Percentiles rank a stretch among this genome's conserved stretches.
These are phyloP conservation scores for Rhynchospora pubera DNA, from an alignment of 176 grass and related monocot species.

Conservation along the genomic window DNA sequence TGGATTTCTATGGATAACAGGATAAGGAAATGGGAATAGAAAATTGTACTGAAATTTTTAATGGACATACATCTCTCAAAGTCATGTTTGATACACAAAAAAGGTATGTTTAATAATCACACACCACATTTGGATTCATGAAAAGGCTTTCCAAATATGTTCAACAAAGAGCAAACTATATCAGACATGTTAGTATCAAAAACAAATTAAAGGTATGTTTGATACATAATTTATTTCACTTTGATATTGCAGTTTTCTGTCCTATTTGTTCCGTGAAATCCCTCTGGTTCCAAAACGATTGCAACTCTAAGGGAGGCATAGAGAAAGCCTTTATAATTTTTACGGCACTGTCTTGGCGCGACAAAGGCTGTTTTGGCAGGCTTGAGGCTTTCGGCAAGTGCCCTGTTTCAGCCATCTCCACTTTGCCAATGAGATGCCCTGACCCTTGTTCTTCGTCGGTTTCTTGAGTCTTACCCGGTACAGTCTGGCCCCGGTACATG, in stretches of 20 bases:
- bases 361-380: conserved; percentile 26
- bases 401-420: conserved; percentile 38
- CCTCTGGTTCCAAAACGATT: conserved; percentile 29
- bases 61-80: too few relatives aligned
- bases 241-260: not conserved
- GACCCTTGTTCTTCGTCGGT: conserved; percentile 52
- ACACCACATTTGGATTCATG: not conserved
- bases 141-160: not conserved
- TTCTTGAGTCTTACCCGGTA: not conserved
- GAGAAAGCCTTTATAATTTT: conserved; percentile 53
- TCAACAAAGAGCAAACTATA: not conserved
- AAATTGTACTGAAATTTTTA: too few relatives aligned
- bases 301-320: conserved; percentile 52
- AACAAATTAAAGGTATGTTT: not conserved
- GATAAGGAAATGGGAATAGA: too few relatives aligned
- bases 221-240: not conserved
- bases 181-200: not conserved
- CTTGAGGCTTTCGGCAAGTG: conserved; percentile 50
- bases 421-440: conserved; percentile 29
- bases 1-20: too few relatives aligned
- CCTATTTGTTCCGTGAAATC: not conserved
- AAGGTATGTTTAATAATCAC: not conserved
- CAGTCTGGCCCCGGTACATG: conserved; percentile 30
- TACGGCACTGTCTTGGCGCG: conserved; percentile 27
- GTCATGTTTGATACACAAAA: too few relatives aligned